Evolutionary conservation across 192 early-diverging fungal genomes (phyloP), one percentile per base, ranked within the genome.

Genomic region (Rhizoclosmatium sp.): DNA sequence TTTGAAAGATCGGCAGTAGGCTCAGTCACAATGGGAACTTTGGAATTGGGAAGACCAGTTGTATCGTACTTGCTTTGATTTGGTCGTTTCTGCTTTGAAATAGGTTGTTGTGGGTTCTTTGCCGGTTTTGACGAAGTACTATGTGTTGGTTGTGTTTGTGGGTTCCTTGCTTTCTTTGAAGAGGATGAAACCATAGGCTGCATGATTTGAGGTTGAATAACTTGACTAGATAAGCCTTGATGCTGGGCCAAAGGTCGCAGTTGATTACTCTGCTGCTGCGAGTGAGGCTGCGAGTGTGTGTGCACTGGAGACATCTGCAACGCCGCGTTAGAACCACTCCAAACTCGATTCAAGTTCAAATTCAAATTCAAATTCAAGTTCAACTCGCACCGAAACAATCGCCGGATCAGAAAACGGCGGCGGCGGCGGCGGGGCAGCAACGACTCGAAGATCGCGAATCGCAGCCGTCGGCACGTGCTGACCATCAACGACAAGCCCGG

Each of bases 371-470:
- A 4, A 47, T 12, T 9, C 51, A 21, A 40, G 42, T 1, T 21
- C 42, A 65, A 76, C 3, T 47, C 75, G 19, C 47, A 90, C 88
- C 81, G 91, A 87, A 49, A 90, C 80, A 61, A 91, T 91, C 31
- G 90, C 90, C 2, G 90, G 90, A 80, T 91, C 90, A 14, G 81
- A 67, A 80, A 80, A 85, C 39, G 49, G 31, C 69, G 67, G 77
- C 65, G 67, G 77, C 65, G n/a, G 62, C 39, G 67, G 4, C 23
- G 42, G 16, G 48, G 62, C 31, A 40, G 48, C 12, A 7, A 31
- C 47, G 51, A 73, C 31, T 2, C 14, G 78, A 10, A 59, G 23
- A 9, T 54, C 41, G 47, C 45, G 44, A 40, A 62, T 62, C 21
- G 19, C 60, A 7, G 21, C 60, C 21, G 60, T 7, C 39, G 60